These are phyloP conservation scores for Cucumis hystrix DNA, from an alignment of 306 rosid species.

Conservation along the genomic window DNA sequence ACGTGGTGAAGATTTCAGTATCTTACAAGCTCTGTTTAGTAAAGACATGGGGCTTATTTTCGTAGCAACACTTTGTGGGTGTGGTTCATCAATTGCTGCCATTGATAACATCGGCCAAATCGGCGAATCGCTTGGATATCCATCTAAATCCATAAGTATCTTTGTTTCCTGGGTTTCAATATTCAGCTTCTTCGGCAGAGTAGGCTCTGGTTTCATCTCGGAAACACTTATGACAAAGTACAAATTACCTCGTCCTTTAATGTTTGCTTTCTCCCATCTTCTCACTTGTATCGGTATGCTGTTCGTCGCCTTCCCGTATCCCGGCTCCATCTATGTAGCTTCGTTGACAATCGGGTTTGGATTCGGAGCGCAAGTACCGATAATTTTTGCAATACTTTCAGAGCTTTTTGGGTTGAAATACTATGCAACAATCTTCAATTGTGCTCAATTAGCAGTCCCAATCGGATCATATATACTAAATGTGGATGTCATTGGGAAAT, in stretches of 20 bases:
- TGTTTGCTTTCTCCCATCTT: not conserved
- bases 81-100: not conserved
- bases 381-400: not conserved
- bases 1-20: not conserved
- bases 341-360: not conserved
- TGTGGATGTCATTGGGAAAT: not conserved
- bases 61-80: not conserved
- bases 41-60: not conserved
- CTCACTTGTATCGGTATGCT: not conserved
- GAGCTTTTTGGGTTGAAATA: not conserved
- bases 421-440: not conserved
- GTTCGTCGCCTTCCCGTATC: not conserved
- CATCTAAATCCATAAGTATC: not conserved
- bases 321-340: not conserved
- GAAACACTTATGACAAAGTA: not conserved
- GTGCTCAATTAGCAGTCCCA: not conserved
- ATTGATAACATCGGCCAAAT: not conserved
- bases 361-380: not conserved
- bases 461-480: not conserved
- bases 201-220: not conserved
- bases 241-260: not conserved
- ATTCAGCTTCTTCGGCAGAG: not conserved
- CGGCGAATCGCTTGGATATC: not conserved
- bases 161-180: not conserved
- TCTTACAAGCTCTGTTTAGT: not conserved